phyloP scores from a whole-genome alignment of 495 filamentous ascomycete species.

The Aeminium ludgeri region DNA sequence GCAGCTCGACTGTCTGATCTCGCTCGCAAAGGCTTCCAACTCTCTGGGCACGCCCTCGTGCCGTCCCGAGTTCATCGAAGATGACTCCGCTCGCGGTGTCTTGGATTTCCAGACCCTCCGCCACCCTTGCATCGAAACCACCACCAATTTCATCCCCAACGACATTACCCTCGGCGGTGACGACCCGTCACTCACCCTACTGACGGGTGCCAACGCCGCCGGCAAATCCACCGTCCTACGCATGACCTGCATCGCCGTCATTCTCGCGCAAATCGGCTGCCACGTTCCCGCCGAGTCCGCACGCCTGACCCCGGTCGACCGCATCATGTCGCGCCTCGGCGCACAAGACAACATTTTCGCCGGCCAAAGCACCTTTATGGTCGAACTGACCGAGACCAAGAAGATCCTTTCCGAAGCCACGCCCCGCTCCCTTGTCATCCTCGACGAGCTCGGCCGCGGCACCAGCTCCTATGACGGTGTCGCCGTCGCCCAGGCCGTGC shows the following conservation, averaged over 20 bases:
- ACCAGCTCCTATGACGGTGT: slow-evolving; percentile 92
- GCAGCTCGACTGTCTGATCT: slow-evolving; percentile 88
- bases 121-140: slow-evolving; percentile 83
- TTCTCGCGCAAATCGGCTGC: slow-evolving; percentile 97
- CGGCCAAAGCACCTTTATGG: slow-evolving; percentile 95
- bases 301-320: slow-evolving; percentile 77
- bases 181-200: slow-evolving; percentile 63
- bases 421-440: slow-evolving; percentile 84
- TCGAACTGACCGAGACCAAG: slow-evolving; percentile 93
- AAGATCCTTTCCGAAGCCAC: slow-evolving; percentile 96
- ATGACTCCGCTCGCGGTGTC: slow-evolving; percentile 50
- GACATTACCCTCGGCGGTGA: slow-evolving; percentile 76
- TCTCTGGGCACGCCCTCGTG: slow-evolving; percentile 75
- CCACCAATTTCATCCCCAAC: slow-evolving; percentile 91
- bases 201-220: slow-evolving; percentile 93
- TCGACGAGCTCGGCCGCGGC: slow-evolving; percentile 91
- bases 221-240: slow-evolving; percentile 96
- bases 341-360: slow-evolving; percentile 99
- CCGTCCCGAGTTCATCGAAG: slow-evolving; percentile 68
- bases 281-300: slow-evolving; percentile 75
- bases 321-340: slow-evolving; percentile 97
- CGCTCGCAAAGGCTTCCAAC: slow-evolving; percentile 71
- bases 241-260: slow-evolving; percentile 94
- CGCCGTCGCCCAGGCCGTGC: slow-evolving; percentile 86
- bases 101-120: slow-evolving; percentile 83